Evolutionary conservation across 2,329 filamentous ascomycete genomes (phyloP).

Genomic region (Penicillium sp.): DNA sequence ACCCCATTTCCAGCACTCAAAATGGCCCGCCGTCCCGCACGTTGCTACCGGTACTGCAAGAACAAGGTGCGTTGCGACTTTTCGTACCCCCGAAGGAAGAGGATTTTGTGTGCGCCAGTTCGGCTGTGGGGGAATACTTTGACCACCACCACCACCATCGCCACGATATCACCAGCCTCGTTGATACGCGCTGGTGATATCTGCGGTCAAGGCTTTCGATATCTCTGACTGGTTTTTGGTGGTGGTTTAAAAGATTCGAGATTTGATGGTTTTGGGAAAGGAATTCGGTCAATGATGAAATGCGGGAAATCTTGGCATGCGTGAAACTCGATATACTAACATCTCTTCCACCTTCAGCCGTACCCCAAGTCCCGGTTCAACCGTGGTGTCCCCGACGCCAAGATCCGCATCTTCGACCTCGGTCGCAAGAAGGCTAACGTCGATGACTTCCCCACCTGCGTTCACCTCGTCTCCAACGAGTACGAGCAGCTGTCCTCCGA

Average conservation of each 20-base stretch:
- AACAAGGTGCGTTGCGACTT: constrained; percentile 80
- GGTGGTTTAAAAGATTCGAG: neutral
- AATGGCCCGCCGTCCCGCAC: constrained; percentile 99
- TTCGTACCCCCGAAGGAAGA: constrained; percentile 16
- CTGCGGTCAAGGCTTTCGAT: neutral
- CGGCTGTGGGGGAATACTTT: constrained; percentile 35
- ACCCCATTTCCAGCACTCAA: constrained; percentile 66
- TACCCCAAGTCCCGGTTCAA: constrained; percentile 99
- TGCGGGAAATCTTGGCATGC: constrained; percentile 5
- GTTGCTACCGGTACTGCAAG: constrained; percentile 99
- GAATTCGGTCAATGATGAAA: constrained; percentile 10
- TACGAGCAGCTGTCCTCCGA: constrained; percentile 99
- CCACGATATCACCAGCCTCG: neutral
- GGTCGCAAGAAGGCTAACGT: constrained; percentile 98
- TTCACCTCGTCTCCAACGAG: constrained; percentile 99
- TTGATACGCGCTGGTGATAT: too few relatives aligned
- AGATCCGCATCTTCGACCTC: constrained; percentile 97
- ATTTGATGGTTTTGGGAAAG: neutral
- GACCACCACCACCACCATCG: constrained; percentile 11
- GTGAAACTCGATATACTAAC: constrained; percentile 25
- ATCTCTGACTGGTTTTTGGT: neutral
- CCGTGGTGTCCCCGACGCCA: constrained; percentile 87
- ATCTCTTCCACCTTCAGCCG: constrained; percentile 60
- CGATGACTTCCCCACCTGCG: constrained; percentile 99
- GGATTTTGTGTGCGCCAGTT: constrained; percentile 33